A percentile compares a stretch with the other conserved stretches of the same genome.
These are phyloP conservation scores for Pleurotus tuber-regium DNA, from an alignment of 768 basidiomycete genomes.

Conservation along the genomic window DNA sequence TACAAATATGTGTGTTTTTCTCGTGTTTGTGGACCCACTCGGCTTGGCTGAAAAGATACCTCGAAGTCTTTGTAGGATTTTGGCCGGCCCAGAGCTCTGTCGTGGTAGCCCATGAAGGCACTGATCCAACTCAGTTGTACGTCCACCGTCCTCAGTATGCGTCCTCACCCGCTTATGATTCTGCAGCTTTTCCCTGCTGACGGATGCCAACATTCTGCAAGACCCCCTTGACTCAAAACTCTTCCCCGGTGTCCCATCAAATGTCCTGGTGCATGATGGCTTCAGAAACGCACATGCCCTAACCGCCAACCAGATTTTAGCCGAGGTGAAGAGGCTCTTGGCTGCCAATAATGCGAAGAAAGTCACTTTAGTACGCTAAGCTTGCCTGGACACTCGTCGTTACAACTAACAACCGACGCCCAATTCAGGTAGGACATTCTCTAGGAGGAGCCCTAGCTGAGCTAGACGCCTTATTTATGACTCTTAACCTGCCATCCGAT, in stretches of 20 bases:
- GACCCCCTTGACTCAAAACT: constrained; percentile 38
- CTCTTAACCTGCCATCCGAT: constrained; percentile 41
- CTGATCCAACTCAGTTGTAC: constrained; percentile 54
- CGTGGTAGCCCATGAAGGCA: constrained; percentile 63
- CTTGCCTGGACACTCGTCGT: constrained; percentile 12
- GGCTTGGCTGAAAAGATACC: constrained; percentile 1
- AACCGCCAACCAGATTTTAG: constrained; percentile 43
- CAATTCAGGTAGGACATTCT: constrained; percentile 42
- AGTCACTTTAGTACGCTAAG: constrained; percentile 38
- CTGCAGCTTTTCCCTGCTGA: constrained; percentile 46
- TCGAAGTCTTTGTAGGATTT: constrained; percentile 53
- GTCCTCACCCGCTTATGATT: neutral
- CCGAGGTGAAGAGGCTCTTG: constrained; percentile 40
- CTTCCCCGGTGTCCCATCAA: constrained; percentile 51
- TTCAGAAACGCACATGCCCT: constrained; percentile 50
- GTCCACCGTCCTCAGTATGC: constrained; percentile 9
- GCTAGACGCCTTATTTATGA: constrained; percentile 47
- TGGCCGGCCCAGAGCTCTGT: constrained; percentile 48
- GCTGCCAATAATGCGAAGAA: constrained; percentile 30
- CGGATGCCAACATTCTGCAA: constrained; percentile 42
- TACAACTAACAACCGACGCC: neutral
- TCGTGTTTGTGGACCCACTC: constrained; percentile 1
- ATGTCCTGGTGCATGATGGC: constrained; percentile 49
- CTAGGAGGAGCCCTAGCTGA: constrained; percentile 53
- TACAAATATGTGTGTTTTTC: constrained; percentile 43